A percentile compares a stretch with the other conserved stretches of the same genome.
Conservation (phyloP, 306 rosid species). For the cucumber (Cucumis sativus) region DNA sequence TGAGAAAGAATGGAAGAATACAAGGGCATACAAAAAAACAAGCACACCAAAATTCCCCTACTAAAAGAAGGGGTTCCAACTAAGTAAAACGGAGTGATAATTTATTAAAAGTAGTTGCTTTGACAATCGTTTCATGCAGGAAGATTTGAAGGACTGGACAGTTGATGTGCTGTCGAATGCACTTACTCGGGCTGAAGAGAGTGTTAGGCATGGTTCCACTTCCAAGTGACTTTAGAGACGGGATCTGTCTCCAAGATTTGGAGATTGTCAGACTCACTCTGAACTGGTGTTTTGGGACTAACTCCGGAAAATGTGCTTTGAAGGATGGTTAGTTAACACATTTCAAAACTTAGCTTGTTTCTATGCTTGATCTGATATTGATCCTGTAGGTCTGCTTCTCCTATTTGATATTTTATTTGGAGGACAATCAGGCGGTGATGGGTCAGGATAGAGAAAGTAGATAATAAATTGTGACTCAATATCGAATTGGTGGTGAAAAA, state of each 20-base stretch:
- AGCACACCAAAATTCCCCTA: no score
- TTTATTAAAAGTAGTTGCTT: background rate
- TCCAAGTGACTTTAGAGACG: background rate
- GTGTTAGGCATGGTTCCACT: constrained; percentile 24
- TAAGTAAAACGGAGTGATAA: background rate
- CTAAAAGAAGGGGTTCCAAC: no score
- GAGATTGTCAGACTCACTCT: background rate
- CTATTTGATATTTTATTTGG: background rate
- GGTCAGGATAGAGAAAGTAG: background rate
- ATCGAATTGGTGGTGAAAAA: background rate
- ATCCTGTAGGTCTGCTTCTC: background rate
- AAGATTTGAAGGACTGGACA: constrained; percentile 74
- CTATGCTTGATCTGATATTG: background rate
- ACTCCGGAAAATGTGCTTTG: background rate
- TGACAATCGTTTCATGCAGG: constrained; percentile 26
- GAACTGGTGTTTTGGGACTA: background rate
- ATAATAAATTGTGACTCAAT: constrained; percentile 13
- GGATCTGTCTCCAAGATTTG: background rate
- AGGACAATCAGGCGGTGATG: background rate
- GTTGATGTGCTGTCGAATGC: constrained; percentile 62
- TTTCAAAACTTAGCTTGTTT: background rate
- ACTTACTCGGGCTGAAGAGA: constrained; percentile 47
- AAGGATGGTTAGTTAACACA: background rate
- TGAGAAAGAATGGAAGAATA: no score
- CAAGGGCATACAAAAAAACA: no score